Percentiles rank a stretch among this genome's conserved stretches.
These are phyloP conservation scores for Puccinia polysora DNA, from an alignment of 1,284 basidiomycete species.

Conservation along the genomic window DNA sequence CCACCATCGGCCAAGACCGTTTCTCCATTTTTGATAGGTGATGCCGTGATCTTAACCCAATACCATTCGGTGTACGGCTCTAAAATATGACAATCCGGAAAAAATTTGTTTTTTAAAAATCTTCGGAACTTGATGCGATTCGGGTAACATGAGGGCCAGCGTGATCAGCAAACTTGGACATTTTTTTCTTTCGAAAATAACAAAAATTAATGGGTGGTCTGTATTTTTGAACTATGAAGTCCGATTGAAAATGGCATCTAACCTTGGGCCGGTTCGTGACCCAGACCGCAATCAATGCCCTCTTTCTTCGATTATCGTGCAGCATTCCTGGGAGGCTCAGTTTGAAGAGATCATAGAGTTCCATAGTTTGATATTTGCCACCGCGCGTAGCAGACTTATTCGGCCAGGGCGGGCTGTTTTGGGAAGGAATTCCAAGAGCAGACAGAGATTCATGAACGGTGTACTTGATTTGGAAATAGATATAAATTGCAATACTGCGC, in stretches of 20 bases:
- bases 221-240: too few species aligned
- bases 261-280: slow-evolving; percentile 44
- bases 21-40: slow-evolving; percentile 9
- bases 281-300: slow-evolving; percentile 38
- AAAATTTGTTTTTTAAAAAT: slow-evolving; percentile 40
- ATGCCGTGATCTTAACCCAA: slow-evolving; percentile 42
- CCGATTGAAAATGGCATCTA: not conserved
- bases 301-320: slow-evolving; percentile 26
- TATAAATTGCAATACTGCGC: not conserved
- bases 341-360: slow-evolving; percentile 43
- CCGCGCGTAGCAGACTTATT: slow-evolving; percentile 41
- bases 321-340: slow-evolving; percentile 23
- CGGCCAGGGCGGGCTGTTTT: slow-evolving; percentile 39
- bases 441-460: not conserved
- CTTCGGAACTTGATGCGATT: slow-evolving; percentile 42
- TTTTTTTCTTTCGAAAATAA: not conserved
- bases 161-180: not conserved
- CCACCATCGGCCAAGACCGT: slow-evolving; percentile 19
- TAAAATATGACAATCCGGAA: slow-evolving; percentile 35
- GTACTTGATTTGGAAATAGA: not conserved
- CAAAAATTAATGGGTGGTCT: too few species aligned
- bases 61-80: slow-evolving; percentile 43
- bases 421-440: not conserved
- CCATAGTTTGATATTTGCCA: slow-evolving; percentile 33
- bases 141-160: not conserved